Evolutionary conservation across 495 filamentous ascomycete genomes (phyloP).

Genomic region (Xylaria grammica): DNA sequence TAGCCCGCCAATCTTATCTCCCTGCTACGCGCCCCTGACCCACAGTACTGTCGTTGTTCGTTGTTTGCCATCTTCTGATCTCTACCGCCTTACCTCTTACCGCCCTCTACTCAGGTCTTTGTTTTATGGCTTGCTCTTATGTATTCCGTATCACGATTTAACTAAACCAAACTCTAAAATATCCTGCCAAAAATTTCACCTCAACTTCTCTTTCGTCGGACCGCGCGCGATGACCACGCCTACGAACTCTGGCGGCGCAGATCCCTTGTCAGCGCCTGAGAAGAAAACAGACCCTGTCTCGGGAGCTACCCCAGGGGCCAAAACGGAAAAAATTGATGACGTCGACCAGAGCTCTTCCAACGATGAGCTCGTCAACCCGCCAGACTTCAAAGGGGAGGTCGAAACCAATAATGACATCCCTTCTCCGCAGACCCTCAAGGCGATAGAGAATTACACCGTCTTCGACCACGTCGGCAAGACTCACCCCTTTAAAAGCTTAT

Average conservation of each 20-base stretch:
- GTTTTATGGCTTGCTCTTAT: too few relatives aligned
- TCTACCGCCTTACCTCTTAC: background rate
- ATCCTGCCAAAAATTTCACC: too few relatives aligned
- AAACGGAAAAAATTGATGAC: background rate
- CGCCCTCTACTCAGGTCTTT: too few relatives aligned
- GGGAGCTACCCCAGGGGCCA: background rate
- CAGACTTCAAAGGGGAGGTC: slow-evolving; percentile 53
- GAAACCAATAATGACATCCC: slow-evolving; percentile 61
- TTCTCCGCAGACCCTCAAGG: slow-evolving; percentile 48
- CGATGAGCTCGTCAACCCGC: slow-evolving; percentile 28
- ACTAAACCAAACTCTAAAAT: too few relatives aligned
- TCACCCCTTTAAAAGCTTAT: slow-evolving; percentile 70
- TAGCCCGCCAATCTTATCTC: background rate
- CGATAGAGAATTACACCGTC: slow-evolving; percentile 63
- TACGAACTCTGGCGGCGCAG: background rate
- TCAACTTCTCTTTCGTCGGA: background rate
- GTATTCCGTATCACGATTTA: too few relatives aligned
- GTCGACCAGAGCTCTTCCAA: background rate
- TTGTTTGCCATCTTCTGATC: background rate
- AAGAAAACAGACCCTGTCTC: background rate
- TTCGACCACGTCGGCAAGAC: slow-evolving; percentile 68
- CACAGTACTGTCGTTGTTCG: background rate
- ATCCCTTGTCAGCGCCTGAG: background rate
- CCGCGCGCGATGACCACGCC: background rate
- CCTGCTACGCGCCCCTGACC: background rate